Conservation (phyloP, 2,329 filamentous ascomycete genomes). For the Aspergillus viridinutans region DNA sequence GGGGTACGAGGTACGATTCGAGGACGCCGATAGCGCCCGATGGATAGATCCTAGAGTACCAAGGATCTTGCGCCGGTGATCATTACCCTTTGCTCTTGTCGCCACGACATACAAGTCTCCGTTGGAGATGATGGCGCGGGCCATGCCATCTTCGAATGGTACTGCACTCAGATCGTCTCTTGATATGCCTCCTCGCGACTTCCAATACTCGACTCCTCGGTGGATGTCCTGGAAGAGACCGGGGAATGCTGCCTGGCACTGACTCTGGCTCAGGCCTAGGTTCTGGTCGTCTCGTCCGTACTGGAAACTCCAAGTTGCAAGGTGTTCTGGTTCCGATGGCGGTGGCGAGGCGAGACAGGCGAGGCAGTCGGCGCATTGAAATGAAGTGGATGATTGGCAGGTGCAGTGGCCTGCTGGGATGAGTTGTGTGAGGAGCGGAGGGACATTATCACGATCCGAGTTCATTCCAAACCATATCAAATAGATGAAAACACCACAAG, state of each 20-base stretch:
- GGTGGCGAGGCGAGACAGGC: background rate
- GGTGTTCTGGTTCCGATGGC: background rate
- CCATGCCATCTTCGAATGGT: slow-evolving; percentile 1
- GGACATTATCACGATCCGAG: slow-evolving; percentile 4
- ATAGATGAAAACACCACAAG: slow-evolving; percentile 2
- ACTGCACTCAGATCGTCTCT: background rate
- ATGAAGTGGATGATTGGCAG: slow-evolving; percentile 4
- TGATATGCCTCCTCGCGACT: background rate
- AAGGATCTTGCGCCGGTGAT: slow-evolving; percentile 2
- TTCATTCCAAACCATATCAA: slow-evolving; percentile 6
- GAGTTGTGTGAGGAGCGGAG: slow-evolving; percentile 3
- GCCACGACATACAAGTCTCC: slow-evolving; percentile 3
- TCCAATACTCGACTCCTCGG: slow-evolving; percentile 1
- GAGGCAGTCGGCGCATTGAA: slow-evolving; percentile 5
- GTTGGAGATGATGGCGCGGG: slow-evolving; percentile 3
- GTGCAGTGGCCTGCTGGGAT: slow-evolving; percentile 6
- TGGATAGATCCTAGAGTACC: slow-evolving; percentile 1
- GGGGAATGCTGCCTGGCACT: slow-evolving; percentile 3
- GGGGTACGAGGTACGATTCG: background rate
- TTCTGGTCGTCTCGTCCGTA: slow-evolving; percentile 1
- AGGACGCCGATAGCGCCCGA: background rate
- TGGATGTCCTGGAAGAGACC: slow-evolving; percentile 3
- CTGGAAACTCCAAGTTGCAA: background rate
- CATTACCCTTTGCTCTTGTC: background rate
- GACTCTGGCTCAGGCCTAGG: background rate